These are phyloP conservation scores for Myxozyma sirexii DNA, from an alignment of 805 yeast species.

Conservation along the genomic window DNA sequence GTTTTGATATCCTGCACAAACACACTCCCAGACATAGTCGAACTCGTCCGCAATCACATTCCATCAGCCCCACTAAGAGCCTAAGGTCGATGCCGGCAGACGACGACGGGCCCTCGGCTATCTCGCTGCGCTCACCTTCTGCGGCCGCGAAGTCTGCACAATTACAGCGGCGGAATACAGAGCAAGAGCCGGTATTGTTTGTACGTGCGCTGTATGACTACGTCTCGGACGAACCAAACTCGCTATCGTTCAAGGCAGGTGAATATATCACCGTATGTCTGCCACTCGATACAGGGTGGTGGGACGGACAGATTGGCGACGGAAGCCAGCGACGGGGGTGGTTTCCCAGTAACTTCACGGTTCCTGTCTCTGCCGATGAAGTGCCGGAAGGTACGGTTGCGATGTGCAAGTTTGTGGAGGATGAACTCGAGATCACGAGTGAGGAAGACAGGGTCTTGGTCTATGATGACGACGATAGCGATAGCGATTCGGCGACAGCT, in stretches of 20 bases:
- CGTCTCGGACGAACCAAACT: constrained; percentile 71
- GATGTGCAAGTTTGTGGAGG: constrained; percentile 5
- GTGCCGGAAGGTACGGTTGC: constrained; percentile 7
- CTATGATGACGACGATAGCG: constrained; percentile 2
- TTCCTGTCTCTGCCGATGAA: constrained; percentile 40
- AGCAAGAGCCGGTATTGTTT: constrained; percentile 23
- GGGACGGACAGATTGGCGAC: constrained; percentile 46
- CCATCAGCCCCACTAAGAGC: not conserved
- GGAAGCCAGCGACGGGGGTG: constrained; percentile 46
- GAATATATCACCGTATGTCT: constrained; percentile 46
- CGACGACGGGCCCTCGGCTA: constrained; percentile 1
- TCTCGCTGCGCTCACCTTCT: constrained; percentile 1
- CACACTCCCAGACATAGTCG: too few species aligned
- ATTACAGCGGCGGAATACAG: constrained; percentile 1
- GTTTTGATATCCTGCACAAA: too few species aligned
- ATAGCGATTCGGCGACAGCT: not conserved
- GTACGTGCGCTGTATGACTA: constrained; percentile 88
- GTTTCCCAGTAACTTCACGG: constrained; percentile 53
- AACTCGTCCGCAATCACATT: not conserved
- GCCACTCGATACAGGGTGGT: constrained; percentile 49
- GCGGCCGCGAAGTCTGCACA: not conserved
- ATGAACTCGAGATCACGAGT: constrained; percentile 1
- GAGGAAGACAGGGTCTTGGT: not conserved
- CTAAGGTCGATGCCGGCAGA: constrained; percentile 1
- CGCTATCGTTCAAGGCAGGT: constrained; percentile 39